Base-by-base conservation (phyloP, 176 grass and related monocot species). In the Avena insularis region DNA sequence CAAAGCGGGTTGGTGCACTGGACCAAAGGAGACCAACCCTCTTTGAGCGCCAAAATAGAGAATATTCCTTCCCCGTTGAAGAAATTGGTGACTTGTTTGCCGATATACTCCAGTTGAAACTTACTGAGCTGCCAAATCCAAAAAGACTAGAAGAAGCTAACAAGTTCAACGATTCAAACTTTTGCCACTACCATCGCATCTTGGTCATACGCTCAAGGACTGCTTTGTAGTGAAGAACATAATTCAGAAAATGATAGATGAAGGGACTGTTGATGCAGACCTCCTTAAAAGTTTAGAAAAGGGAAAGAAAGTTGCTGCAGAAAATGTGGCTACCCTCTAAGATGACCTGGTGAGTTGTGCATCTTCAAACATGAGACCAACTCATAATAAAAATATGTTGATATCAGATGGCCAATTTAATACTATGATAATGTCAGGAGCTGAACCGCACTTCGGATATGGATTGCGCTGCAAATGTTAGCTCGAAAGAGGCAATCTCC, bases 1-100 rank as follows among this genome's bases (percentile, higher is more conserved):
- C 21, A 0, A 31, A 36, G 0, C 48, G 23, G 0, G 15, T 0
- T 0, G 8, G 10, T 0, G 1, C 71, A 6, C 3, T 0, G 1
- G 3, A 5, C 35, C 3, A 1, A 8, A 62, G 40, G 9, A 84
- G 55, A 3, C 36, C 54, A 29, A 61, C 69, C 4, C 54, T 84
- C 3, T 60, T 9, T 1, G 6, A 75, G 6, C 5, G 5, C 0
- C 27, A 85, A 65, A 85, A 53, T 1, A 62, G 12, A 19, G 19
- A 84, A 4, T 76, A 84, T 2, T 66, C 45, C 1, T 76, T 85
- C 19, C 83, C 45, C 0, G 0, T 4, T 0, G 27, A 85, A 4
- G 83, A 85, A 4, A 73, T 77, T 0, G 7, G 38, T 3, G 40
- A 75, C 3, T 23, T 75, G 0, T 75, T 75, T 2, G 31, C 0